These are phyloP conservation scores for Coniella lustricola DNA, from an alignment of 2,329 filamentous ascomycete species.

Conservation along the genomic window DNA sequence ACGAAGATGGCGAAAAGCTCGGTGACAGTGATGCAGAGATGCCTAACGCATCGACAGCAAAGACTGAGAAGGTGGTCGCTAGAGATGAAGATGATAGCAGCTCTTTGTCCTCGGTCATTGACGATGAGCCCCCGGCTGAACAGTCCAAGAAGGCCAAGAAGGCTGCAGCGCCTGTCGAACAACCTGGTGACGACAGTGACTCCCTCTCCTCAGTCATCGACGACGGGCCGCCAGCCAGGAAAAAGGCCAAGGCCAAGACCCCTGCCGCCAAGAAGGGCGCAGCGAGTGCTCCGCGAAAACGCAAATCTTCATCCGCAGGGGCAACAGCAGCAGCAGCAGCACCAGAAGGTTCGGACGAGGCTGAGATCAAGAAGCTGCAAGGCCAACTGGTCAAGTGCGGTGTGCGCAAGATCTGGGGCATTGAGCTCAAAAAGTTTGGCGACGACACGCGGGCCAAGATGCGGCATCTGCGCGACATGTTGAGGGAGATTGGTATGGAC, in stretches of 20 bases:
- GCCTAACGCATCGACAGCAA: too few relatives aligned
- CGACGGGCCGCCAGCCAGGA: slow-evolving; percentile 59
- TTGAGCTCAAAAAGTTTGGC: slow-evolving; percentile 69
- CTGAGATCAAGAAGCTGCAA: slow-evolving; percentile 83
- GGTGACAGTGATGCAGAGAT: too few relatives aligned
- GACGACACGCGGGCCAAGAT: slow-evolving; percentile 74
- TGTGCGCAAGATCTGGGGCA: slow-evolving; percentile 83
- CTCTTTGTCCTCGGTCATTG: background rate
- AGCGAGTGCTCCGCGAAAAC: slow-evolving; percentile 30
- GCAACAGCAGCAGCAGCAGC: slow-evolving; percentile 42
- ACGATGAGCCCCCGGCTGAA: too few relatives aligned
- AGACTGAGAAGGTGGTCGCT: slow-evolving; percentile 18
- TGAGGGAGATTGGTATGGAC: slow-evolving; percentile 78
- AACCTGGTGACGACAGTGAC: slow-evolving; percentile 34
- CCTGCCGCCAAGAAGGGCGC: slow-evolving; percentile 28
- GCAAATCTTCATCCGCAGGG: slow-evolving; percentile 24
- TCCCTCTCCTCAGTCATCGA: slow-evolving; percentile 63
- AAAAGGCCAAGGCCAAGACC: slow-evolving; percentile 15
- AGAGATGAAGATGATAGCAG: slow-evolving; percentile 3
- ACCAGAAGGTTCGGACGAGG: slow-evolving; percentile 53
- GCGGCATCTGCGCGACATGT: slow-evolving; percentile 68
- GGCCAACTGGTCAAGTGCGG: slow-evolving; percentile 84
- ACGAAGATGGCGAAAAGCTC: background rate
- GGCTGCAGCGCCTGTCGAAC: too few relatives aligned
- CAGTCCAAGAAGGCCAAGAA: too few relatives aligned